Conservation (phyloP, 495 filamentous ascomycete genomes). For the Penicillium daleae region DNA sequence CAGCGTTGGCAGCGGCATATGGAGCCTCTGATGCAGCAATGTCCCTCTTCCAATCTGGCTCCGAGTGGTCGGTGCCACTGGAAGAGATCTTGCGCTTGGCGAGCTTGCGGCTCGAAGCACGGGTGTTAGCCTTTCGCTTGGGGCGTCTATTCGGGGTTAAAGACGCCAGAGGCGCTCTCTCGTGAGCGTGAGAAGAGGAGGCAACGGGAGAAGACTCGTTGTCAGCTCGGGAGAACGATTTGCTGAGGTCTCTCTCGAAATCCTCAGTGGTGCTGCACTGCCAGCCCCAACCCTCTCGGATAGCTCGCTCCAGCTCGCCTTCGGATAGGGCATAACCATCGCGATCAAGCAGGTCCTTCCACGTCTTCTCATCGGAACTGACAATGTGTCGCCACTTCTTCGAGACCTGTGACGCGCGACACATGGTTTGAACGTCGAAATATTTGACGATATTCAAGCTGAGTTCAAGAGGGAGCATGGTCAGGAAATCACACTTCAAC, state of each 20-base stretch:
- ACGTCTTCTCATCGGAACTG: slow-evolving; percentile 90
- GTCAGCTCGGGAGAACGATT: slow-evolving; percentile 50
- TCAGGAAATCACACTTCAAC: slow-evolving; percentile 92
- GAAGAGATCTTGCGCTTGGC: slow-evolving; percentile 59
- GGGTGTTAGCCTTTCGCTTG: slow-evolving; percentile 59
- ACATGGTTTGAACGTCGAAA: slow-evolving; percentile 85
- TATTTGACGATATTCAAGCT: slow-evolving; percentile 86
- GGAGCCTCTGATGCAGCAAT: slow-evolving; percentile 70
- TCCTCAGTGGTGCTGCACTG: slow-evolving; percentile 77
- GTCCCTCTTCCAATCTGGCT: slow-evolving; percentile 49
- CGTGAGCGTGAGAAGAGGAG: slow-evolving; percentile 34
- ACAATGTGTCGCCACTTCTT: slow-evolving; percentile 90
- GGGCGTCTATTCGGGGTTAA: slow-evolving; percentile 41
- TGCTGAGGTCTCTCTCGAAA: slow-evolving; percentile 78
- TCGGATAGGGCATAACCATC: slow-evolving; percentile 80
- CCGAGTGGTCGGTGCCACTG: slow-evolving; percentile 41
- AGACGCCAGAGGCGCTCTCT: slow-evolving; percentile 28
- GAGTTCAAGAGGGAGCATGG: slow-evolving; percentile 81
- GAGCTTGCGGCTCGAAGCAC: slow-evolving; percentile 50
- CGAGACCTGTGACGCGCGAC: slow-evolving; percentile 89
- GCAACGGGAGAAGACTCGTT: slow-evolving; percentile 43
- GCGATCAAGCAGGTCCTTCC: slow-evolving; percentile 88
- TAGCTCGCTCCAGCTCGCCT: slow-evolving; percentile 83
- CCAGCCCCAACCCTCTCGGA: slow-evolving; percentile 99
- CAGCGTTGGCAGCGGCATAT: slow-evolving; percentile 81